Conservation (phyloP, 2,329 filamentous ascomycete species). For the Calonectria hawksworthii region DNA sequence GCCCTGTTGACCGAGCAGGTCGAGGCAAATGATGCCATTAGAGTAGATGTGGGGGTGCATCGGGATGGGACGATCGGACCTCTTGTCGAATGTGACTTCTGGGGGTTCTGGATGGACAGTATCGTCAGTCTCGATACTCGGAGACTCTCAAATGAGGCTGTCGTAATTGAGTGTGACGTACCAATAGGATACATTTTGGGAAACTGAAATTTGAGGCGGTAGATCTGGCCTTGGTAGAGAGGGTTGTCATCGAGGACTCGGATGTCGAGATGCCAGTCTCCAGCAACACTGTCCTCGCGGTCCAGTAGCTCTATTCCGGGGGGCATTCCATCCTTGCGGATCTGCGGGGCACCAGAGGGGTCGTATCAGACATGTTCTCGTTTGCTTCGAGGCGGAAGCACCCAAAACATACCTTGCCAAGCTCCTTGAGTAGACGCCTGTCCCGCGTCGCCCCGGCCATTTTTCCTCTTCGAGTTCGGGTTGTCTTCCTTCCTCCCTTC, state of each 20-base stretch:
- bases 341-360: conserved; percentile 54
- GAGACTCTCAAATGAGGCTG: background rate
- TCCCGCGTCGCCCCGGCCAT: conserved; percentile 64
- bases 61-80: conserved; percentile 78
- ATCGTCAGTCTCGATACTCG: conserved; percentile 20
- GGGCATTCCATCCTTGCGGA: conserved; percentile 67
- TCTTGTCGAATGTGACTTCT: conserved; percentile 88
- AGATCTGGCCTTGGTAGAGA: conserved; percentile 84
- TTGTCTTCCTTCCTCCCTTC: background rate
- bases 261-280: conserved; percentile 93
- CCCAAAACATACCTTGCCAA: conserved; percentile 62
- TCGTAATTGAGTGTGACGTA: conserved; percentile 55
- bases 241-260: conserved; percentile 91
- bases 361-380: conserved; percentile 35
- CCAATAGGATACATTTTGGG: conserved; percentile 90
- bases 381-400: background rate
- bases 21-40: conserved; percentile 98
- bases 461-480: conserved; percentile 19
- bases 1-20: conserved; percentile 87
- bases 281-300: conserved; percentile 80
- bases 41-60: conserved; percentile 99
- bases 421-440: conserved; percentile 72
- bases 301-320: conserved; percentile 84
- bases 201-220: conserved; percentile 90
- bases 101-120: conserved; percentile 78